Conservation (phyloP, 2,329 filamentous ascomycete species). For the Dactylella cylindrospora region DNA sequence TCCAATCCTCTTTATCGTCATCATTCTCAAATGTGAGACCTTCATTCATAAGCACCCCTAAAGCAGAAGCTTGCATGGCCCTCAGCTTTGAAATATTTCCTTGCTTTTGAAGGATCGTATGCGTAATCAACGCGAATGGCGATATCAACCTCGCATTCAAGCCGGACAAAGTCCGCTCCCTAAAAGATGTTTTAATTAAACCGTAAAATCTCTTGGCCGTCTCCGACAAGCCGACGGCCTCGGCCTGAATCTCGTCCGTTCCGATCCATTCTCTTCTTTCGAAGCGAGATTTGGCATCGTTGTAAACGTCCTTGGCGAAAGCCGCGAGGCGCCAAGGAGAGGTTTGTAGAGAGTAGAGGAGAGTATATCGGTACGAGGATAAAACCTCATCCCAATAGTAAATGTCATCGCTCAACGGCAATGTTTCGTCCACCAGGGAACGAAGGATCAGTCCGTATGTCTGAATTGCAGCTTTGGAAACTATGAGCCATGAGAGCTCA, state of each 20-base stretch:
- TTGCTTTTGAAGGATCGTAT: slow-evolving; percentile 75
- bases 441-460: slow-evolving; percentile 79
- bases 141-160: slow-evolving; percentile 72
- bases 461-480: slow-evolving; percentile 90
- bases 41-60: slow-evolving; percentile 85
- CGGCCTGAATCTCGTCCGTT: slow-evolving; percentile 17
- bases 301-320: slow-evolving; percentile 70
- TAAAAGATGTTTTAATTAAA: slow-evolving; percentile 73
- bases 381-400: slow-evolving; percentile 95
- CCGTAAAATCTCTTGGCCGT: slow-evolving; percentile 68
- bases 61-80: slow-evolving; percentile 77
- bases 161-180: slow-evolving; percentile 69
- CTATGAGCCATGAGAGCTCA: slow-evolving; percentile 85
- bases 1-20: slow-evolving; percentile 64
- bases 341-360: slow-evolving; percentile 82
- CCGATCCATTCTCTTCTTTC: slow-evolving; percentile 24
- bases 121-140: slow-evolving; percentile 72
- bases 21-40: slow-evolving; percentile 69
- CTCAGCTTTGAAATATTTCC: slow-evolving; percentile 69
- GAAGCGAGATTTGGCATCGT: slow-evolving; percentile 55
- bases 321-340: slow-evolving; percentile 73
- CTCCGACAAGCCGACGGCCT: slow-evolving; percentile 36
- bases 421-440: slow-evolving; percentile 76
- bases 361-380: slow-evolving; percentile 73
- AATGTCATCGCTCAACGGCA: slow-evolving; percentile 79